Base-by-base conservation (phyloP, 2,329 filamentous ascomycete species). In the Emmonsiellopsis sp. region DNA sequence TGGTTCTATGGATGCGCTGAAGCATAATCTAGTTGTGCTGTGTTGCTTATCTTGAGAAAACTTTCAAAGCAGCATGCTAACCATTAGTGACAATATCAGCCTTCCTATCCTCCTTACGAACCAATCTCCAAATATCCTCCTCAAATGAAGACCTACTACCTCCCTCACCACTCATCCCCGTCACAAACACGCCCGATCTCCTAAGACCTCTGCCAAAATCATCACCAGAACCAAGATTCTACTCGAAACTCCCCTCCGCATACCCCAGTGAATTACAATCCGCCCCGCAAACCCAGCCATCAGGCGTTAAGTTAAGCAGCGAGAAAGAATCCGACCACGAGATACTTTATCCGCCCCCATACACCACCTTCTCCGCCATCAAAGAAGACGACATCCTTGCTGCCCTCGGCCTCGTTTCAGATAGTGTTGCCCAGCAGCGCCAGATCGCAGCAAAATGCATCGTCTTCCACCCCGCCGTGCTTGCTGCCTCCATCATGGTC, bases 371-470 rank as follows among this genome's bases (percentile, higher is more conserved):
- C 57, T 50, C 72, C 11, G 67, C 75, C 27, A 65, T 65, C 49
- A 62, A 68, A 49, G 72, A 80, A 49, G 65, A 75, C 50, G 85
- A 90, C 66, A 83, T 85, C 64, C 71, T 83, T 57, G 77, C 82
- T 53, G 84, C 85, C 14, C 75, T 95, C 50, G 80, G 80, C 57
- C 80, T 95, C 17, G 78, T 95, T 40, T 85, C 88, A 56, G 88
- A 92, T 69, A 88, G 85, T 55, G 81, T 94, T 49, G 87, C 88
- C 37, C 86, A 95, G 70, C 89, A 93, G 74, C 83, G 86, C 57
- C 84, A 88, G 65, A 71, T 78, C 7, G 82, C 87, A 17, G 80
- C 83, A 42, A 72, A 74, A 52, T 73, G 80, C 57, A 73, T 93
- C 55, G 74, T 87, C 56, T 80, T 79, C 61, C 82, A 88, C 69